These are phyloP conservation scores for Fusarium begoniae DNA, from an alignment of 2,329 filamentous ascomycete genomes.

Conservation along the genomic window DNA sequence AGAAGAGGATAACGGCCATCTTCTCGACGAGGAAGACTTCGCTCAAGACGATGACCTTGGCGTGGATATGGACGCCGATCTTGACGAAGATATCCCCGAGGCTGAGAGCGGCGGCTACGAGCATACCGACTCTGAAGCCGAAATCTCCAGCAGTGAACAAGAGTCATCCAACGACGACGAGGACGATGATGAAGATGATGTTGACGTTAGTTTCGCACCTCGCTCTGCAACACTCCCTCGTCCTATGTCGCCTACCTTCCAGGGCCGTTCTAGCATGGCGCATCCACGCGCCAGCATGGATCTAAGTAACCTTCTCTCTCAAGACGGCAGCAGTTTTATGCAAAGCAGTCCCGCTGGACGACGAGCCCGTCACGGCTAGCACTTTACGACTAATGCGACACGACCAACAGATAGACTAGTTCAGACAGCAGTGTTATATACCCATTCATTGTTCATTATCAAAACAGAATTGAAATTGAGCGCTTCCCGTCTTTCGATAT, in stretches of 20 bases:
- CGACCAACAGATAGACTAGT: slow-evolving; percentile 15
- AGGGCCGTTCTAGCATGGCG: slow-evolving; percentile 40
- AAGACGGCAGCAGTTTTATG: slow-evolving; percentile 66
- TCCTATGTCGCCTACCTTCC: slow-evolving; percentile 51
- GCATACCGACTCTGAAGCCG: slow-evolving; percentile 79
- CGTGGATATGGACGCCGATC: slow-evolving; percentile 70
- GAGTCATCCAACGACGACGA: slow-evolving; percentile 50
- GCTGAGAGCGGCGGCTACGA: slow-evolving; percentile 73
- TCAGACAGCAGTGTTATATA: slow-evolving; percentile 36
- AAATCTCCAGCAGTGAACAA: slow-evolving; percentile 61
- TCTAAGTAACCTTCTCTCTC: slow-evolving; percentile 63
- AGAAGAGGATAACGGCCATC: slow-evolving; percentile 64
- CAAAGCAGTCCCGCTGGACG: slow-evolving; percentile 63
- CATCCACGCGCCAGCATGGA: slow-evolving; percentile 61
- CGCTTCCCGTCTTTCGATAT: slow-evolving; percentile 6
- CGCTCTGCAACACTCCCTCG: slow-evolving; percentile 47
- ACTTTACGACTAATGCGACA: slow-evolving; percentile 25
- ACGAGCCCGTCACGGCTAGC: slow-evolving; percentile 45
- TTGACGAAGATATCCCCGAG: slow-evolving; percentile 77
- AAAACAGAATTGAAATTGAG: slow-evolving; percentile 29
- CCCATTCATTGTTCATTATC: slow-evolving; percentile 31
- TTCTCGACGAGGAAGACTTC: slow-evolving; percentile 72
- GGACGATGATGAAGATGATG: slow-evolving; percentile 42
- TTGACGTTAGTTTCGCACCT: slow-evolving; percentile 52
- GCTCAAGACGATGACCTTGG: slow-evolving; percentile 46